Evolutionary conservation across 768 basidiomycete genomes (phyloP).

Genomic region (Boletus sp.): DNA sequence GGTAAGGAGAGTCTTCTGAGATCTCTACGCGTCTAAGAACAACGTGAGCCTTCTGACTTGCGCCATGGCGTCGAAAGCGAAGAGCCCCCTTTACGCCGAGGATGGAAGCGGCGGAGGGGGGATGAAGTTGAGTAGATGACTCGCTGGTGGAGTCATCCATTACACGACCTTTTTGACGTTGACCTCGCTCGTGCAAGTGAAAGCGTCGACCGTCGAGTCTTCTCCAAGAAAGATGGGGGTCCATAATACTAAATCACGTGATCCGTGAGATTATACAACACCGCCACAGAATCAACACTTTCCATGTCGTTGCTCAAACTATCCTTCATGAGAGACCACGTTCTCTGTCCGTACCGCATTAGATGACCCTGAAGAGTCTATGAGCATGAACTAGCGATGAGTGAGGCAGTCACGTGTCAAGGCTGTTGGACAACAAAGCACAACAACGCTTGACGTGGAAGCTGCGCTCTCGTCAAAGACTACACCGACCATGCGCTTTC

Average conservation of each 20-base stretch:
- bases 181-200: slow-evolving; percentile 2
- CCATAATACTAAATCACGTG: slow-evolving; percentile 26
- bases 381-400: no score
- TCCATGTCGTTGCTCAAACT: no score
- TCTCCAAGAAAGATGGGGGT: not conserved
- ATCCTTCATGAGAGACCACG: no score
- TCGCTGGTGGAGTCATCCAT: slow-evolving; percentile 42
- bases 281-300: no score
- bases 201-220: not conserved
- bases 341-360: no score
- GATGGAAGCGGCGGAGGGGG: slow-evolving; percentile 46
- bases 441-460: not conserved
- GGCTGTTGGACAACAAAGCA: no score
- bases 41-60: slow-evolving; percentile 67
- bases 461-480: no score
- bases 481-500: slow-evolving; percentile 25
- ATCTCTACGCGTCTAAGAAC: slow-evolving; percentile 60
- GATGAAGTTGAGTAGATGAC: slow-evolving; percentile 28
- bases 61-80: slow-evolving; percentile 65
- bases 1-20: slow-evolving; percentile 44
- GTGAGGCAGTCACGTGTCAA: no score
- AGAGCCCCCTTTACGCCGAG: slow-evolving; percentile 61
- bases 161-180: slow-evolving; percentile 9
- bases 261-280: slow-evolving; percentile 10
- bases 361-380: no score